A percentile compares a stretch with the other conserved stretches of the same genome.
phyloP scores from a whole-genome alignment of 257 asterid species.

The Agastache rugosa region DNA sequence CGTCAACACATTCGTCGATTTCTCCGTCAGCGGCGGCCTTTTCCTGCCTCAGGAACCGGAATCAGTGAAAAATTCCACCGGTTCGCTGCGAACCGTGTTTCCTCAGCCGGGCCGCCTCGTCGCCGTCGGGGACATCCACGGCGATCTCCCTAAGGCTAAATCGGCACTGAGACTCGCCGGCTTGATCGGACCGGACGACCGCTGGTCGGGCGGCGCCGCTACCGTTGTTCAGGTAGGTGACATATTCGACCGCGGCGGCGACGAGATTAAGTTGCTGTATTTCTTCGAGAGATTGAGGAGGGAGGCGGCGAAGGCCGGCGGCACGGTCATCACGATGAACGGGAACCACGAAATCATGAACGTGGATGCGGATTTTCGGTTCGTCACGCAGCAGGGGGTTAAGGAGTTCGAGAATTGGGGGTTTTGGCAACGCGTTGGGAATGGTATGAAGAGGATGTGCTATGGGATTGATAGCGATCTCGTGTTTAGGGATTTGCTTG shows the following conservation, averaged over 20 bases:
- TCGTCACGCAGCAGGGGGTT: conserved; percentile 56
- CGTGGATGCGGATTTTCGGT: conserved; percentile 80
- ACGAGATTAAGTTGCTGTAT: conserved; percentile 80
- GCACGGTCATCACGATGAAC: conserved; percentile 74
- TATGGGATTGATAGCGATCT: conserved; percentile 43
- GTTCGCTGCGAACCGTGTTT: conserved; percentile 56
- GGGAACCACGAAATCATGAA: conserved; percentile 98
- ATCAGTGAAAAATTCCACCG: conserved; percentile 12
- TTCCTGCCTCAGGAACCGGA: conserved; percentile 60
- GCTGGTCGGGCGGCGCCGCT: conserved; percentile 84
- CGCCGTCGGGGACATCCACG: conserved; percentile 94
- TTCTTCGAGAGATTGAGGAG: conserved; percentile 84
- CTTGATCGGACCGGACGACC: conserved; percentile 60
- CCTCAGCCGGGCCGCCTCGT: conserved; percentile 74
- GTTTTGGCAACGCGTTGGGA: conserved; percentile 68
- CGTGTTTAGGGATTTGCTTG: conserved; percentile 49
- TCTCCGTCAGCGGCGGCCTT: conserved; percentile 89
- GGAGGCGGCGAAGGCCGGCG: conserved; percentile 72
- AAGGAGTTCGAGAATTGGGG: conserved; percentile 81
- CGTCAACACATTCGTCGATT: conserved; percentile 83
- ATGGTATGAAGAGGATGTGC: conserved; percentile 65
- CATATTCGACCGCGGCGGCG: conserved; percentile 90
- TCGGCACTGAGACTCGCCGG: conserved; percentile 74
- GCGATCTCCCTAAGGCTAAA: conserved; percentile 84
- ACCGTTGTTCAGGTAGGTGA: conserved; percentile 95